These are phyloP conservation scores for Helicocarpus griseus DNA, from an alignment of 2,329 filamentous ascomycete species.

Conservation along the genomic window DNA sequence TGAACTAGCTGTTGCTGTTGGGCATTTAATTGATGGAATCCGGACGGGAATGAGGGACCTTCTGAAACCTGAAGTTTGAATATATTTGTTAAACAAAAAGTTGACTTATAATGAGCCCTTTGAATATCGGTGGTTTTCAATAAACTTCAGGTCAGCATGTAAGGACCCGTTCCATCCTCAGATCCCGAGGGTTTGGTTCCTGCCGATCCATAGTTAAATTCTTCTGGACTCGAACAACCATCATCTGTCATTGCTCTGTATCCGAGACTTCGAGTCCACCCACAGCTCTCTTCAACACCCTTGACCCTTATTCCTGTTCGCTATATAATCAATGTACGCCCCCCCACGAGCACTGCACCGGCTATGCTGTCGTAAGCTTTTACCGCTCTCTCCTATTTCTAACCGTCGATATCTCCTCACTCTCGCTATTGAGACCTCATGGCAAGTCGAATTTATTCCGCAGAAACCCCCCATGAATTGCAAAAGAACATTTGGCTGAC, in stretches of 20 bases:
- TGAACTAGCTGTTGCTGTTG: not conserved
- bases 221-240: not conserved
- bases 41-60: not conserved
- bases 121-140: not conserved
- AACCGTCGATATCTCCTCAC: constrained; percentile 16
- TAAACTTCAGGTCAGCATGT: not conserved
- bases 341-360: constrained; percentile 1
- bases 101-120: not conserved
- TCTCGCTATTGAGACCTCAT: constrained; percentile 73
- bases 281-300: not conserved
- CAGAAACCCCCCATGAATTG: not conserved
- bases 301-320: not conserved
- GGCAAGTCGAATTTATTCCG: constrained; percentile 12
- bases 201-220: not conserved
- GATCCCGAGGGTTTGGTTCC: not conserved
- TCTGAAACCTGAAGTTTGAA: not conserved
- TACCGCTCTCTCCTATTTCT: not conserved
- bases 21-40: too few relatives aligned
- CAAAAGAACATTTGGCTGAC: not conserved
- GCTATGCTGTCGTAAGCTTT: constrained; percentile 1
- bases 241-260: not conserved
- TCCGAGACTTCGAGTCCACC: not conserved
- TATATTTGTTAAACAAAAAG: not conserved
- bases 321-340: not conserved
- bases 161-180: not conserved